A percentile compares a stretch with the other conserved stretches of the same genome.
Evolutionary conservation across 345 rosid genomes (phyloP).

Genomic region (Abelmoschus esculentus): DNA sequence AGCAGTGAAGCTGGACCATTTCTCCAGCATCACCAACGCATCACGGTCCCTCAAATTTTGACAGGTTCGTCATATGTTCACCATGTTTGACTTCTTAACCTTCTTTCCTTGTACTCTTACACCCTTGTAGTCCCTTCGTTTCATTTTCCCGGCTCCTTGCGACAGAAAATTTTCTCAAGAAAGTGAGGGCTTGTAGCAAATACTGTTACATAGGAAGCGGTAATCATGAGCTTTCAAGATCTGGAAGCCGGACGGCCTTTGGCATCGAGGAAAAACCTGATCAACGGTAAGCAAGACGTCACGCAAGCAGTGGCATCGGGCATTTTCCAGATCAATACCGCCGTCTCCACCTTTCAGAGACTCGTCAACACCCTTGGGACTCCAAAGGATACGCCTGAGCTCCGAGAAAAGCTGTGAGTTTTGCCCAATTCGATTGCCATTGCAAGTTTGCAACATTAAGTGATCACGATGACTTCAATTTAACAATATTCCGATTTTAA

Average conservation of each 20-base stretch:
- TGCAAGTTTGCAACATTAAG: neutral
- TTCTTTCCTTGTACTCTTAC: neutral
- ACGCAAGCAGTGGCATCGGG: conserved; percentile 94
- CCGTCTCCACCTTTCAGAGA: conserved; percentile 81
- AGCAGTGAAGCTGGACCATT: too few species aligned
- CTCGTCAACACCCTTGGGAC: conserved; percentile 95
- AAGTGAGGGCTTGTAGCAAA: conserved; percentile 9
- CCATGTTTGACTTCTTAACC: too few species aligned
- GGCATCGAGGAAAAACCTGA: conserved; percentile 38
- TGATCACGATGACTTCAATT: neutral
- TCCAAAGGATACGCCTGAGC: conserved; percentile 91
- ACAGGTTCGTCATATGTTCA: neutral
- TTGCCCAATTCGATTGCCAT: neutral
- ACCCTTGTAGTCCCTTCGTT: neutral
- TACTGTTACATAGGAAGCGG: neutral
- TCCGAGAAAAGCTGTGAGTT: conserved; percentile 89
- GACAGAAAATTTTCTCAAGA: neutral
- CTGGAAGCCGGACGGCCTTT: conserved; percentile 64
- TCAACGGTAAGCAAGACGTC: conserved; percentile 58
- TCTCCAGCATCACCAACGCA: too few species aligned
- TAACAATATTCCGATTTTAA: neutral
- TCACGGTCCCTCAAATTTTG: too few species aligned
- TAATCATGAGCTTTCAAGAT: conserved; percentile 89
- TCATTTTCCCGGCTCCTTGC: neutral
- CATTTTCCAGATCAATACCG: conserved; percentile 95